Base-by-base conservation (phyloP, 83 land plant species). In the Thuja plicata region DNA sequence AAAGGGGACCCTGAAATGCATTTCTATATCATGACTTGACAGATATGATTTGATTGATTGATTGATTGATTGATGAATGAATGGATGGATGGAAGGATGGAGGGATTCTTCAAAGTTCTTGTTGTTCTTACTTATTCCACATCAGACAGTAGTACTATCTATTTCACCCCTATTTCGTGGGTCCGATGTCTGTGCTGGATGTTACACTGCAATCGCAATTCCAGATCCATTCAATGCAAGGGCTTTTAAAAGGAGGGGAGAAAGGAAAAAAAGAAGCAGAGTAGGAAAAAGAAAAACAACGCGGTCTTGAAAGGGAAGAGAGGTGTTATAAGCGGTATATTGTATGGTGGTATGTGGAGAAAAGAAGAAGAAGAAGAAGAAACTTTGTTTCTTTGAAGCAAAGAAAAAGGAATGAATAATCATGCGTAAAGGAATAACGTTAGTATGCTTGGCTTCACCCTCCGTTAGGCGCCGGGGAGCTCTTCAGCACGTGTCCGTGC, bases 391-490 rank as follows among this genome's bases (percentile, higher is more conserved):
- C 82, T 79, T 79, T 40, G 40, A 79, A 79, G 82, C 46, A 79
- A 79, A 79, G 82, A n/a, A 1, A 43, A 79, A 79, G 0, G 82
- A 34, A 79, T 79, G 82, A 38, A 79, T 79, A 79, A 84, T 52
- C 86, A 52, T 52, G 60, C 86, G 86, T 84, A 48, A 84, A 34
- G 86, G 86, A 54, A 84, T 84, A 84, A 83, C 85, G 55, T 83
- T 83, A 46, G 5, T 15, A 2, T 10, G n/a, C n/a, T n/a, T n/a
- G n/a, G n/a, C n/a, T 27, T 60, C 19, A 54, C 52, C 60, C 86
- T 54, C 86, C 86, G 40, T 34, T 84, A 32, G 62, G 60, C 86
- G 86, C 60, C 62, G 15, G 19, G 10, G 57, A 15, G 86, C 30
- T 37, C 11, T 5, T 5, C 0, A 46, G 43, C 82, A 38, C 82